Evolutionary conservation across 345 rosid genomes (phyloP).

Genomic region (Noccaea bulbosa): DNA sequence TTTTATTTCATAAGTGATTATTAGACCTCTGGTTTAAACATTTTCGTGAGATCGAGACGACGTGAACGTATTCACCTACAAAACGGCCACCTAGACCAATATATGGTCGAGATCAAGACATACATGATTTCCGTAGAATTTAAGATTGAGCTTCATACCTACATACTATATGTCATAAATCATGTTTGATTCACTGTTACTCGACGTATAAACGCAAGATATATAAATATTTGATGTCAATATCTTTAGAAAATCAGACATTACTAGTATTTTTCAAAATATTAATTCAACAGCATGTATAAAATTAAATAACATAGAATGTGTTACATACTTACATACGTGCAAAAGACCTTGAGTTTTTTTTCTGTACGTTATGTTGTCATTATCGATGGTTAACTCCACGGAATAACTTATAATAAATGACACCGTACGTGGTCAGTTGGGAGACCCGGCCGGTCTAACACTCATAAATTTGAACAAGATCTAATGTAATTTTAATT

Average conservation of each 20-base stretch:
- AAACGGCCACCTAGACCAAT: background rate
- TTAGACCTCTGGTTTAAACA: too few species aligned
- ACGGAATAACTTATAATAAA: constrained; percentile 24
- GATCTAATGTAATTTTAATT: too few species aligned
- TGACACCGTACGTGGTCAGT: constrained; percentile 21
- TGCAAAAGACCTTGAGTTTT: too few species aligned
- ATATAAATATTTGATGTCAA: too few species aligned
- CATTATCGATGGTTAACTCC: constrained; percentile 31
- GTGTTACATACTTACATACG: too few species aligned
- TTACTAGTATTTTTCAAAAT: too few species aligned
- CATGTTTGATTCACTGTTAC: background rate
- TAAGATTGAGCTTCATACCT: constrained; percentile 34
- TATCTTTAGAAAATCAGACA: too few species aligned
- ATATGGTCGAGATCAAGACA: constrained; percentile 41
- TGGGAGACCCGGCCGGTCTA: background rate
- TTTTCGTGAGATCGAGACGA: constrained; percentile 32
- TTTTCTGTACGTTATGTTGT: background rate
- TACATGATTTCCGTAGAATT: constrained; percentile 35
- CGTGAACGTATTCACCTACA: constrained; percentile 36
- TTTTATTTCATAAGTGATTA: constrained; percentile 21
- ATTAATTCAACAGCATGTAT: too few species aligned
- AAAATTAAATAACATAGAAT: too few species aligned
- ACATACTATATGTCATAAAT: background rate
- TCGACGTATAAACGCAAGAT: too few species aligned
- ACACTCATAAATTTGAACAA: constrained; percentile 1